Evolutionary conservation across 2,329 filamentous ascomycete species (phyloP).

Genomic region (Blastomyces percursus): DNA sequence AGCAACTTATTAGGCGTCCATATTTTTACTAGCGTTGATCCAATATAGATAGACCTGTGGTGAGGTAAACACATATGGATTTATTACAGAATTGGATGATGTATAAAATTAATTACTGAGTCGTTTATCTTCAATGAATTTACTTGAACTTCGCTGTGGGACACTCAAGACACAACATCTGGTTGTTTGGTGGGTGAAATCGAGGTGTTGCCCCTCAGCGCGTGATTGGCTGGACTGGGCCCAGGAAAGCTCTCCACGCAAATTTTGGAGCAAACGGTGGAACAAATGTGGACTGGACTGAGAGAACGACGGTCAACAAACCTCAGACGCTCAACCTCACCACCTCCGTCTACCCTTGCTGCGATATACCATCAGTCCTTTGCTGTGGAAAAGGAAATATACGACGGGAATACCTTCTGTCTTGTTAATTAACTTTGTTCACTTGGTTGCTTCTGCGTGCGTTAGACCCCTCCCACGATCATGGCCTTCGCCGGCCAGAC

Average conservation of each 20-base stretch:
- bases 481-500: constrained; percentile 98
- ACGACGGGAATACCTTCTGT: background rate
- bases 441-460: background rate
- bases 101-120: background rate
- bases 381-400: background rate
- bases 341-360: background rate
- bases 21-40: background rate
- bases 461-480: constrained; percentile 22
- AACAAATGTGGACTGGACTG: background rate
- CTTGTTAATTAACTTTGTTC: background rate
- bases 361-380: background rate
- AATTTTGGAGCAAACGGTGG: constrained; percentile 36
- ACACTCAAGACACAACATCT: too few relatives aligned
- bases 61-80: background rate
- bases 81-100: background rate
- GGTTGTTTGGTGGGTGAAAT: background rate
- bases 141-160: too few relatives aligned
- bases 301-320: background rate
- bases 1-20: background rate
- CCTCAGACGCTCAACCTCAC: background rate
- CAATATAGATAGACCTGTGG: background rate
- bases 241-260: constrained; percentile 24
- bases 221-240: constrained; percentile 27
- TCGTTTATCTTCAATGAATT: too few relatives aligned
- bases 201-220: constrained; percentile 12